These are phyloP conservation scores for Cladosporium cucumerinum DNA, from an alignment of 2,329 filamentous ascomycete species.

Conservation along the genomic window DNA sequence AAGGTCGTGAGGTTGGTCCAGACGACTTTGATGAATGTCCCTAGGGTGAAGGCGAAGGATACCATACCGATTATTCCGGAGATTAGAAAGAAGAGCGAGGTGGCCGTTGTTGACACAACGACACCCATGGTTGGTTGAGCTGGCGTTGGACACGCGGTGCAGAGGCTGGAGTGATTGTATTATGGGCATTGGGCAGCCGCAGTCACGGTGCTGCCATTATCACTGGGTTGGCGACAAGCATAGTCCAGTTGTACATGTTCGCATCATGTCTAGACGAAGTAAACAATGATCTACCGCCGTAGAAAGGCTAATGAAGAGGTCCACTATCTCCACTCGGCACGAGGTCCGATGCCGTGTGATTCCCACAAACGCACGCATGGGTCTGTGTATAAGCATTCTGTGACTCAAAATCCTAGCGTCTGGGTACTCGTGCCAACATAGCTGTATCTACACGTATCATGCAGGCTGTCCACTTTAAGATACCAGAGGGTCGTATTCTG, in stretches of 20 bases:
- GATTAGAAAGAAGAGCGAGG: constrained; percentile 13
- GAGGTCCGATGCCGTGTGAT: background rate
- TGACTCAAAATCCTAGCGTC: background rate
- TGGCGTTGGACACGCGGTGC: background rate
- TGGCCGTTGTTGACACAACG: constrained; percentile 1
- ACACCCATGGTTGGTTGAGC: background rate
- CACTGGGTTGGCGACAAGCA: background rate
- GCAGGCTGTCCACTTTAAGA: background rate
- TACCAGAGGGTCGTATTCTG: background rate
- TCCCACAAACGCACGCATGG: background rate
- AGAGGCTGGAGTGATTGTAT: background rate
- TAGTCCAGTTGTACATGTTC: background rate
- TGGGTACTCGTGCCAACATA: background rate
- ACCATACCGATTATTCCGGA: constrained; percentile 38
- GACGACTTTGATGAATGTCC: constrained; percentile 42
- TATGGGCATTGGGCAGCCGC: too few species aligned
- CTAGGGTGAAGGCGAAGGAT: constrained; percentile 43
- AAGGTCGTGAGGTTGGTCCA: constrained; percentile 42
- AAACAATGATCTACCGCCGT: background rate
- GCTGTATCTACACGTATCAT: background rate
- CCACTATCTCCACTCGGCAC: background rate
- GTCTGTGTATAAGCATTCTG: background rate
- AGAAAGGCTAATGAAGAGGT: background rate
- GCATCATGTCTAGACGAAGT: background rate
- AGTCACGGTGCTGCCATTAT: background rate